These are phyloP conservation scores for Colletotrichum nymphaeae DNA, from an alignment of 2,329 filamentous ascomycete species.

Conservation along the genomic window DNA sequence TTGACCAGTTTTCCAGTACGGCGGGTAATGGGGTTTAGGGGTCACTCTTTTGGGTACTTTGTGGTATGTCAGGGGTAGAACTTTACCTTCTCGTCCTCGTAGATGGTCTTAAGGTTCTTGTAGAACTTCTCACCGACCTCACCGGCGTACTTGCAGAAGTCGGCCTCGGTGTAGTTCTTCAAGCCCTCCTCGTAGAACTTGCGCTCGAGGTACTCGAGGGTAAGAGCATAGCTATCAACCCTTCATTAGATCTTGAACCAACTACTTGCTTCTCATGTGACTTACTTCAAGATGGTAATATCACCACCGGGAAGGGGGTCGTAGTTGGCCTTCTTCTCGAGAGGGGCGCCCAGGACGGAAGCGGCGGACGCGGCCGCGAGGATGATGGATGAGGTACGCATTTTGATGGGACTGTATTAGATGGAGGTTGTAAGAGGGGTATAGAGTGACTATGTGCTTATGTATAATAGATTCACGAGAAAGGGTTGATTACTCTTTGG, in stretches of 20 bases:
- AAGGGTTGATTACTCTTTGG: background rate
- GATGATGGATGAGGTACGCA: conserved; percentile 29
- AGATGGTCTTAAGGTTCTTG: conserved; percentile 66
- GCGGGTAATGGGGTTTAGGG: too few relatives aligned
- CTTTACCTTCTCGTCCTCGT: conserved; percentile 61
- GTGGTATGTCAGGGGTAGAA: too few relatives aligned
- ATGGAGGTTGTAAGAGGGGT: background rate
- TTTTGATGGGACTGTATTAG: background rate
- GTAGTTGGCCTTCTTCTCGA: conserved; percentile 36
- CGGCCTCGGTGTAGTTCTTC: conserved; percentile 62
- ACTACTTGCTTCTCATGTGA: background rate
- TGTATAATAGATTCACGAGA: background rate
- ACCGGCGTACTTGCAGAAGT: conserved; percentile 65
- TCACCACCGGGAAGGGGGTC: conserved; percentile 38
- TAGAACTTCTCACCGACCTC: conserved; percentile 59
- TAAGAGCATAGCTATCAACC: conserved; percentile 54
- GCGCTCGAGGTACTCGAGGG: conserved; percentile 68
- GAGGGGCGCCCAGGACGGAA: conserved; percentile 18
- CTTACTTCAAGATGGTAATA: conserved; percentile 47
- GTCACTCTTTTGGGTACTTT: too few relatives aligned
- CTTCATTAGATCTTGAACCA: background rate
- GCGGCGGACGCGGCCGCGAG: conserved; percentile 21
- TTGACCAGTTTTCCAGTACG: too few relatives aligned
- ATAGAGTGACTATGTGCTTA: background rate
- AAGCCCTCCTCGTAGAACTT: conserved; percentile 72